phyloP scores from a whole-genome alignment of 2,329 filamentous ascomycete genomes.

The Macrophomina pseudophaseolina region DNA sequence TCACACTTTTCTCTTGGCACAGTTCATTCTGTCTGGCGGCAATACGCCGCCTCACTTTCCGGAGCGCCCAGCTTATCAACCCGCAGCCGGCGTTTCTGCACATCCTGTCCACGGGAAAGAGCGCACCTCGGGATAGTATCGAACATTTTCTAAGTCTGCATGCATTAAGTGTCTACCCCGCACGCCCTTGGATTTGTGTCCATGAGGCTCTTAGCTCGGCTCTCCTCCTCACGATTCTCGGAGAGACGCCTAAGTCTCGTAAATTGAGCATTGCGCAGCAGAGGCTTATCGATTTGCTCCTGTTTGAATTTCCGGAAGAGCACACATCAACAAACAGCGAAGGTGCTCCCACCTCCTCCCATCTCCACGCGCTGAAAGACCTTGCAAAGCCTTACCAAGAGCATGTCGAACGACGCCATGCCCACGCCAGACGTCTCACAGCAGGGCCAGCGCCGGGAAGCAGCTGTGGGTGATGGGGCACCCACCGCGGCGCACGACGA shows the following conservation, averaged over 20 bases:
- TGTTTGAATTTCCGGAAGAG: background rate
- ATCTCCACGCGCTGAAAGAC: constrained; percentile 13
- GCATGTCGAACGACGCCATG: background rate
- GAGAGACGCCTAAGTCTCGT: background rate
- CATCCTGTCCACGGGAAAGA: background rate
- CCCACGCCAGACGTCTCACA: background rate
- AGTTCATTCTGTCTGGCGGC: background rate
- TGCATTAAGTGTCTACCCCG: constrained; percentile 5
- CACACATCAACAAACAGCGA: too few relatives aligned
- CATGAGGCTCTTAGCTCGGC: constrained; percentile 22
- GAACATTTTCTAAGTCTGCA: constrained; percentile 7
- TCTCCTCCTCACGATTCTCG: constrained; percentile 14
- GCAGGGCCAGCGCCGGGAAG: background rate
- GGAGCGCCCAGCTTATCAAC: background rate
- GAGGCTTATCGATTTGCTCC: background rate
- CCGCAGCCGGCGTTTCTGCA: background rate
- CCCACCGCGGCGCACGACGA: background rate
- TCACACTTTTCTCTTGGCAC: background rate
- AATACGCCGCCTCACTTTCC: constrained; percentile 19
- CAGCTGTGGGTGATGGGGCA: background rate
- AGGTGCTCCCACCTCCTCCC: background rate
- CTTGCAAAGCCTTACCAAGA: background rate
- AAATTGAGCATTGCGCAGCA: background rate
- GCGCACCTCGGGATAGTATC: background rate
- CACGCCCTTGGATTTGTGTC: constrained; percentile 12